A percentile compares a stretch with the other conserved stretches of the same genome.
phyloP scores from a whole-genome alignment of 2,329 filamentous ascomycete genomes.

The Bipolaris gigantea region DNA sequence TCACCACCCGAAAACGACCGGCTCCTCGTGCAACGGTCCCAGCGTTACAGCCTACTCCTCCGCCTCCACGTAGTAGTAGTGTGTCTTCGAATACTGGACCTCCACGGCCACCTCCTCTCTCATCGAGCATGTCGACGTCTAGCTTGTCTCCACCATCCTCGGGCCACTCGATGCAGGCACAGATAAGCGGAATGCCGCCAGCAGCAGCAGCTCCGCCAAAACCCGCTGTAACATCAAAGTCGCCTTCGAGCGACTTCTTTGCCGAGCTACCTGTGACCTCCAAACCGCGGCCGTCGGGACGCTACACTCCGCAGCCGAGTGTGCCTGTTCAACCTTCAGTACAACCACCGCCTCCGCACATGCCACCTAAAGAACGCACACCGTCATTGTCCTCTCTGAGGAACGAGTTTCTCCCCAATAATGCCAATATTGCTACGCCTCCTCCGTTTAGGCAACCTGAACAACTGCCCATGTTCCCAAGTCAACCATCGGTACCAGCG shows the following conservation, averaged over 20 bases:
- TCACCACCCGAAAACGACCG: slow-evolving; percentile 66
- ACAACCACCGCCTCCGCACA: slow-evolving; percentile 25
- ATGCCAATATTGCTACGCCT: slow-evolving; percentile 21
- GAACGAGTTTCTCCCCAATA: slow-evolving; percentile 40
- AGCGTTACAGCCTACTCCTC: slow-evolving; percentile 48
- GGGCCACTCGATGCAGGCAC: slow-evolving; percentile 41
- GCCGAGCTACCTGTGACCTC: slow-evolving; percentile 51
- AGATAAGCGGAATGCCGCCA: slow-evolving; percentile 35
- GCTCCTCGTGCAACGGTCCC: slow-evolving; percentile 35
- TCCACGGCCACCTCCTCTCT: slow-evolving; percentile 25
- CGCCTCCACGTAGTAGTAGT: slow-evolving; percentile 65
- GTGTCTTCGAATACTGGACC: slow-evolving; percentile 42
- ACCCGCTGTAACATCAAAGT: slow-evolving; percentile 31
- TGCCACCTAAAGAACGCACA: slow-evolving; percentile 40
- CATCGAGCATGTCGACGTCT: slow-evolving; percentile 38
- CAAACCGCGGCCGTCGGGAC: slow-evolving; percentile 46
- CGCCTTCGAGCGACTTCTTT: slow-evolving; percentile 50
- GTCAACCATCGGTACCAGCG: slow-evolving; percentile 34
- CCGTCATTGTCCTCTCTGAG: slow-evolving; percentile 41
- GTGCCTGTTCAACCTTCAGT: slow-evolving; percentile 28
- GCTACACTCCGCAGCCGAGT: slow-evolving; percentile 44
- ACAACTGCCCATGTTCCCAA: slow-evolving; percentile 43
- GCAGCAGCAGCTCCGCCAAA: slow-evolving; percentile 27
- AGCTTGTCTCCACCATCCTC: slow-evolving; percentile 48
- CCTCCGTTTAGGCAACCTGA: slow-evolving; percentile 48